Base-by-base conservation (phyloP, 768 basidiomycete genomes). In the Podaxis sp. region DNA sequence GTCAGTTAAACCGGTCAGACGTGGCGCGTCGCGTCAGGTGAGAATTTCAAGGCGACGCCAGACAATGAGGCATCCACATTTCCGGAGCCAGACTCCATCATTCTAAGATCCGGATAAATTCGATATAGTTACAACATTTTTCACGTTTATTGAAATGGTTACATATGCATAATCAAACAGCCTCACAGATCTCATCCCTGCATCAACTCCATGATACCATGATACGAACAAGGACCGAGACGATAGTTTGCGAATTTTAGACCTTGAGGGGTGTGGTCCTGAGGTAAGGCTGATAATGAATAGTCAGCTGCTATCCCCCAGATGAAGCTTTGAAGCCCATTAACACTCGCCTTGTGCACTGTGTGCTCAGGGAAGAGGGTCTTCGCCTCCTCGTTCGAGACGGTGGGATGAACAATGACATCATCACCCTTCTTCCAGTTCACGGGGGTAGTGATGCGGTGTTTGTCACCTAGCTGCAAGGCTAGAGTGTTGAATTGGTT, bases 371-470 rank as follows among this genome's bases (percentile, higher is more conserved):
- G 93, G 89, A 98, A 98, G 62, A 97, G 77, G 63, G 85, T 86
- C 79, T 92, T 90, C 25, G 94, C 95, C 74, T 98, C 91, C 25
- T 97, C 93, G 71, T 88, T 88, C 62, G 78, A 79, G 53, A 98
- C 93, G 5, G 80, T 72, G 25, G 93, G 87, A 72, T 95, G 93
- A 47, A 99, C 88, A 70, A 99, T 97, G 61, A 98, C 95, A 71
- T 95, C 89, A 3, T 95, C 89, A 46, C 94, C 94, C 72, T 88
- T 88, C 65, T 88, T 85, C 96, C 96, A 98, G 84, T 97, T 95
- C 58, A 91, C 95, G 21, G 93, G 93, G 5, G 95, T 96, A 23
- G 91, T 91, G 62, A 95, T 81, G 64, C 82, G 82, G 74, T 91
- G 79, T 74, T 88, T 91, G 77, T 92, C 90, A 48, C 94, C 92